These are phyloP conservation scores for Quercus tomentella DNA, from an alignment of 331 rosid genomes.

Conservation along the genomic window DNA sequence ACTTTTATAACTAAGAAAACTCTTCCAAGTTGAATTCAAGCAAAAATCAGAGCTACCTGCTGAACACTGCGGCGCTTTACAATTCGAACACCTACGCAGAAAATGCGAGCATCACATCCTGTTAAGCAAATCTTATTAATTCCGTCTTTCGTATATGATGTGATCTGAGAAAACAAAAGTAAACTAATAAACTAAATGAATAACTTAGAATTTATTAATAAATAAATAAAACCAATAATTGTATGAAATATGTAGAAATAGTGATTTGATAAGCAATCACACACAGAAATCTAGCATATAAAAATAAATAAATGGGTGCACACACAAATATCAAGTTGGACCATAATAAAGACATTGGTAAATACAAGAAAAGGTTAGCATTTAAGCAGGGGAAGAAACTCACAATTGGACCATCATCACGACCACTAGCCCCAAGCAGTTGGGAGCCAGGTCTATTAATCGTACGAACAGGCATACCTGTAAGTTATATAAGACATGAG, in stretches of 20 bases:
- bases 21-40: background rate
- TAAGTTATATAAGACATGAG: background rate
- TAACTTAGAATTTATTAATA: background rate
- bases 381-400: conserved; percentile 31
- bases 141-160: conserved; percentile 72
- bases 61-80: conserved; percentile 69
- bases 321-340: background rate
- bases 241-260: background rate
- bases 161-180: conserved; percentile 66
- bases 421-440: conserved; percentile 91
- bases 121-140: conserved; percentile 79
- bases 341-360: background rate
- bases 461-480: conserved; percentile 86
- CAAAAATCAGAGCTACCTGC: conserved; percentile 52
- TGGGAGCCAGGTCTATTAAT: conserved; percentile 90
- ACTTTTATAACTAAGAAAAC: background rate
- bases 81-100: conserved; percentile 93
- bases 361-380: conserved; percentile 9
- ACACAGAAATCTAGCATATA: conserved; percentile 8
- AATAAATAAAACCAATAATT: conserved; percentile 2
- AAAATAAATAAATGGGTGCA: background rate
- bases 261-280: background rate
- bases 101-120: conserved; percentile 80
- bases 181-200: conserved; percentile 26
- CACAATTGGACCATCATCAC: conserved; percentile 93